Evolutionary conservation across 1,284 basidiomycete genomes (phyloP).

Genomic region (Anthracocystis setariae): DNA sequence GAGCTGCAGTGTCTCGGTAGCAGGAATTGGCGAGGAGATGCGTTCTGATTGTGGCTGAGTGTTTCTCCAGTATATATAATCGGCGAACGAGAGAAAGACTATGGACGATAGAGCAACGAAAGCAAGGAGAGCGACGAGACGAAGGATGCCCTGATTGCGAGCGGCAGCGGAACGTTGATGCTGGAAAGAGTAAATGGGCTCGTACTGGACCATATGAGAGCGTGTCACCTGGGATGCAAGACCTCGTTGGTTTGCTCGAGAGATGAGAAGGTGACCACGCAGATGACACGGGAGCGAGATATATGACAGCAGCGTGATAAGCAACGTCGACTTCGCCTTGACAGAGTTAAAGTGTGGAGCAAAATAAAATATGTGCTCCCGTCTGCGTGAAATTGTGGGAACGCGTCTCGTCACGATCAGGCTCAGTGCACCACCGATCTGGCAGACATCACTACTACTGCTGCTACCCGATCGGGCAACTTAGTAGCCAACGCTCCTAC

Average conservation of each 20-base stretch:
- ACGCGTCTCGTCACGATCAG: no score
- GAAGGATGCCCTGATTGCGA: conserved; percentile 25
- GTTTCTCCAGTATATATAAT: conserved; percentile 26
- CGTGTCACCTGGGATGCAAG: not conserved
- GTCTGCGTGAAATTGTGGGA: no score
- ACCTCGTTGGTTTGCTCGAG: not conserved
- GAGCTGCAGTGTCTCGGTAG: not conserved
- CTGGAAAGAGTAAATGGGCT: conserved; percentile 34
- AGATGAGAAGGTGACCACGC: not conserved
- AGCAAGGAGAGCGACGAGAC: conserved; percentile 25
- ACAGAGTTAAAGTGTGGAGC: no score
- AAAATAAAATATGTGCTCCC: no score
- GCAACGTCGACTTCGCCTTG: not conserved
- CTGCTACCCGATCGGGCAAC: no score
- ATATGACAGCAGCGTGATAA: not conserved
- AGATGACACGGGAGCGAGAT: no score
- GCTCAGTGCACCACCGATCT: no score
- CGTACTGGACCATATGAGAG: conserved; percentile 35
- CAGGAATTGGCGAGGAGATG: not conserved
- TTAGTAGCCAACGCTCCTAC: no score
- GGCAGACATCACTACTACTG: no score
- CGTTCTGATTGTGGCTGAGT: conserved; percentile 4
- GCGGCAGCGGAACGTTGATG: conserved; percentile 16
- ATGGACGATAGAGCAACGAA: conserved; percentile 34
- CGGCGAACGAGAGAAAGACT: conserved; percentile 31